These are phyloP conservation scores for Zea mays DNA, from an alignment of 176 grass and related monocot genomes.

Conservation along the genomic window Zm-B73-REFERENCE-NAM-5.0 NC_050103.1:178285001-178285500, in stretches of 20 bases:
- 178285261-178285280: constrained; percentile 75
- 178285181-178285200: constrained; percentile 61
- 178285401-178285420: constrained; percentile 85
- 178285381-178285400: constrained; percentile 70
- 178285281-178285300: constrained; percentile 46
- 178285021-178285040: no score
- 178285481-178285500: constrained; percentile 78
- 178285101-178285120: neutral
- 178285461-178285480: constrained; percentile 52
- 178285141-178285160: constrained; percentile 73
- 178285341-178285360: constrained; percentile 72
- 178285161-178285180: constrained; percentile 54
- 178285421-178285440: constrained; percentile 71
- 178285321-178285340: constrained; percentile 68
- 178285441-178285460: constrained; percentile 66
- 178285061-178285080: neutral
- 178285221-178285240: constrained; percentile 64
- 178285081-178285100: constrained; percentile 3
- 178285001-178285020: neutral
- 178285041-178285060: neutral
- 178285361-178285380: constrained; percentile 68
- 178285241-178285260: constrained; percentile 40
- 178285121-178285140: constrained; percentile 46
- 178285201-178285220: constrained; percentile 77
- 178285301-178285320: constrained; percentile 81